Base-by-base conservation (phyloP, 495 filamentous ascomycete genomes). In the Extremus antarcticus region DNA sequence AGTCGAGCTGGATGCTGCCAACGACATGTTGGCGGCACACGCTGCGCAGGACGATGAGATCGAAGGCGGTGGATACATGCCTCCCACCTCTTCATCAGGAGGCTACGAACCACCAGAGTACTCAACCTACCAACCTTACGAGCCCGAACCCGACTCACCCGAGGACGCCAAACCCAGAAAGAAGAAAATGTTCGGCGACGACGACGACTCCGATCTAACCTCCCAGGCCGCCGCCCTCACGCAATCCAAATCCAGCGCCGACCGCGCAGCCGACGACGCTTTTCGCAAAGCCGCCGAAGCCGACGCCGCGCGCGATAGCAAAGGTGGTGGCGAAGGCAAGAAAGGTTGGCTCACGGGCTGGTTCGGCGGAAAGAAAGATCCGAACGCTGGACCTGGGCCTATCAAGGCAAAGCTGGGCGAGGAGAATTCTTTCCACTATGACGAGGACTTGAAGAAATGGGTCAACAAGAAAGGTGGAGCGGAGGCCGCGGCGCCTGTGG, bases 351-450 rank as follows among this genome's bases (percentile, higher is more conserved):
- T 43, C 15, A 53, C 50, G n/a, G 83, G 87, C 46, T 96, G 90
- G 88, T 85, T 94, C 46, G 90, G 91, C 13, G 50, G 50, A 15
- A 88, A 85, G 65, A 88, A 89, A 66, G 83, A 87, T 35, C 52
- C 62, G 39, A 71, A 78, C 50, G 70, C 67, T 11, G 65, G 69
- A 25, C 67, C 62, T 25, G 67, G 75, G 41, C 90, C 92, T 43
- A 91, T 96, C 70, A 82, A 78, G 63, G 94, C 94, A 48, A 97
- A 99, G 65, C 82, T 99, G 24, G 94, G 94, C 55, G 94, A 99
- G 68, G 85, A 91, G 62, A 92, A 78, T 64, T 86, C 80, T 11
- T 97, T 99, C 71, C 85, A 89, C 59, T 99, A 91, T 59, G 94
- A 99, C 68, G 83, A 87, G 2, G 87, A 95, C 20, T 76, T 95